A percentile compares a stretch with the other conserved stretches of the same genome.
phyloP scores from a whole-genome alignment of 805 yeast genomes.

The Pichia phayaonensis region DNA sequence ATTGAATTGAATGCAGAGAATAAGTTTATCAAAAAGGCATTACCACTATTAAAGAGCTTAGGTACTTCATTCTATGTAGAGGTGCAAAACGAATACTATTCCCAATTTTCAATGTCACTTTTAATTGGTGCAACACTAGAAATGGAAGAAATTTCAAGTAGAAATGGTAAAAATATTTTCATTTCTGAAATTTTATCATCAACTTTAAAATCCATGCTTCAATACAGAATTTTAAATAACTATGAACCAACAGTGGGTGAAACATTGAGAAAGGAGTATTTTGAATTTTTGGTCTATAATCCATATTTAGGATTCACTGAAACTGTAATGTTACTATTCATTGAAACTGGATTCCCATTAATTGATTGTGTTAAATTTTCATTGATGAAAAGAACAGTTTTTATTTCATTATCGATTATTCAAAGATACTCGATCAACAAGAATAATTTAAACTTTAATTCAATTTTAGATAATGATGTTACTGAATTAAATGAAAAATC shows the following conservation, averaged over 20 bases:
- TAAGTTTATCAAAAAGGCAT: background rate
- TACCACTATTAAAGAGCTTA: background rate
- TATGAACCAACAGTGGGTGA: constrained; percentile 14
- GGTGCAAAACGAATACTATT: constrained; percentile 6
- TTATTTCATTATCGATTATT: constrained; percentile 16
- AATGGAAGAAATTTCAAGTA: constrained; percentile 51
- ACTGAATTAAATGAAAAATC: background rate
- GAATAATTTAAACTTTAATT: constrained; percentile 17
- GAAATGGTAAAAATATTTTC: constrained; percentile 30
- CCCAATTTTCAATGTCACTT: constrained; percentile 17
- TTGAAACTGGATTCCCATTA: constrained; percentile 40
- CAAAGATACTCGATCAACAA: constrained; percentile 12
- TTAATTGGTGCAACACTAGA: constrained; percentile 43
- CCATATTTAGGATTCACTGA: constrained; percentile 30
- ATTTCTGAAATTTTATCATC: constrained; percentile 19
- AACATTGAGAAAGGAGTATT: constrained; percentile 9
- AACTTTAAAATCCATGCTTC: constrained; percentile 37
- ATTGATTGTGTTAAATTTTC: constrained; percentile 25
- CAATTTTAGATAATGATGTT: constrained; percentile 13
- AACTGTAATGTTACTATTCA: constrained; percentile 33
- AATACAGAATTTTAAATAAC: constrained; percentile 29
- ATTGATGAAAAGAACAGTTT: constrained; percentile 18
- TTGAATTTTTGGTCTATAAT: constrained; percentile 23
- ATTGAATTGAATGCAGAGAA: constrained; percentile 6
- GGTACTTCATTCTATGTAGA: background rate